These are phyloP conservation scores for Lipomyces yamadae DNA, from an alignment of 805 yeast species.

Conservation along the genomic window DNA sequence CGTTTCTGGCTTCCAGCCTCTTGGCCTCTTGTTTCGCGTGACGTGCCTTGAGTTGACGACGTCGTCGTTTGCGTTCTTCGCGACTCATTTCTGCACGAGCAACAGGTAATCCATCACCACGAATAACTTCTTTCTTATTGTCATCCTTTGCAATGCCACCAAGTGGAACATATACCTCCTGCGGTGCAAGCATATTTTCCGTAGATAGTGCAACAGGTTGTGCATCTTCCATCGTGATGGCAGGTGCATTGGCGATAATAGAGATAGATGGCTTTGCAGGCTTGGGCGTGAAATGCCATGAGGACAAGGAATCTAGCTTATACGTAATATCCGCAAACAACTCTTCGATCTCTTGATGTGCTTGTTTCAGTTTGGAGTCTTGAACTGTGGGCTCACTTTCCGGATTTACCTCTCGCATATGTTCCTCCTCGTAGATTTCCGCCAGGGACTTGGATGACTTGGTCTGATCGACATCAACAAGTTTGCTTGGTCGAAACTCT, in stretches of 20 bases:
- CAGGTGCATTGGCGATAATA: slow-evolving; percentile 79
- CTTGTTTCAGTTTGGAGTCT: slow-evolving; percentile 66
- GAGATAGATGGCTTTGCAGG: slow-evolving; percentile 80
- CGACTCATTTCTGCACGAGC: slow-evolving; percentile 80
- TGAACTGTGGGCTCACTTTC: slow-evolving; percentile 54
- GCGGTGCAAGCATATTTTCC: slow-evolving; percentile 86
- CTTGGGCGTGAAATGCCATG: slow-evolving; percentile 94
- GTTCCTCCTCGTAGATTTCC: slow-evolving; percentile 88
- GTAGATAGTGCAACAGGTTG: slow-evolving; percentile 84
- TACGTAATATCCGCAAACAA: slow-evolving; percentile 66
- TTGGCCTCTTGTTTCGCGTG: slow-evolving; percentile 58
- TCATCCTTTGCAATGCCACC: slow-evolving; percentile 39
- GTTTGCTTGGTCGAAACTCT: slow-evolving; percentile 59
- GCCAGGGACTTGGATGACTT: slow-evolving; percentile 89
- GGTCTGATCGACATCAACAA: slow-evolving; percentile 74
- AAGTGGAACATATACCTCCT: slow-evolving; percentile 71
- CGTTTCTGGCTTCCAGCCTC: slow-evolving; percentile 45
- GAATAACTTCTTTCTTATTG: slow-evolving; percentile 56
- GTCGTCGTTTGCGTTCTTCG: slow-evolving; percentile 83
- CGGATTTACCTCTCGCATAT: slow-evolving; percentile 48
- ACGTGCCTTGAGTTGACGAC: slow-evolving; percentile 85
- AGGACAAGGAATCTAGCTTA: slow-evolving; percentile 83
- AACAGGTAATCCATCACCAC: slow-evolving; percentile 75
- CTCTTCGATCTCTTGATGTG: slow-evolving; percentile 77
- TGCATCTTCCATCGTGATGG: slow-evolving; percentile 93